Conservation (phyloP, 345 rosid species). For the Rhizophora mangle region DNA sequence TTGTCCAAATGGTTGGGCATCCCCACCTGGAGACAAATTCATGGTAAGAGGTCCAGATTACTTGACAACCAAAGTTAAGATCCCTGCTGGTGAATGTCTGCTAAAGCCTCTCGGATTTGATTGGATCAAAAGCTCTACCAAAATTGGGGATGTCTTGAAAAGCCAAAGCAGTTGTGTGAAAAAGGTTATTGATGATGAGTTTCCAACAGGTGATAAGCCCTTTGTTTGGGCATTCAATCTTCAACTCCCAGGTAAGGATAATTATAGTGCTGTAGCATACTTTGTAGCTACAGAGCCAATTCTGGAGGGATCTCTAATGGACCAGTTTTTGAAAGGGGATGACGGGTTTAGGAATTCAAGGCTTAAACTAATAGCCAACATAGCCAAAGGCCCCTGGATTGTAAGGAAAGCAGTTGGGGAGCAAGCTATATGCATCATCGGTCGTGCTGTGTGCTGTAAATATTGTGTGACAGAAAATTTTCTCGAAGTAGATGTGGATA, state of each 20-base stretch:
- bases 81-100: slow-evolving; percentile 70
- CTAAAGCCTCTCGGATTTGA: slow-evolving; percentile 84
- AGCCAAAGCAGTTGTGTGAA: slow-evolving; percentile 57
- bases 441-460: slow-evolving; percentile 77
- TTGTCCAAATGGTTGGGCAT: slow-evolving; percentile 75
- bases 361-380: slow-evolving; percentile 91
- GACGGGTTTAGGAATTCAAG: slow-evolving; percentile 68
- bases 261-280: slow-evolving; percentile 85
- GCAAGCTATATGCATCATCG: slow-evolving; percentile 90
- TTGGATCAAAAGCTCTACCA: slow-evolving; percentile 71
- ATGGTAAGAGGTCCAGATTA: slow-evolving; percentile 92
- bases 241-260: slow-evolving; percentile 88
- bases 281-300: slow-evolving; percentile 56
- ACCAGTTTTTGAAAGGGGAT: slow-evolving; percentile 72
- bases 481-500: slow-evolving; percentile 83
- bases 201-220: slow-evolving; percentile 58
- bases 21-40: slow-evolving; percentile 68
- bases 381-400: slow-evolving; percentile 95
- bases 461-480: slow-evolving; percentile 47
- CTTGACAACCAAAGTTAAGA: slow-evolving; percentile 60
- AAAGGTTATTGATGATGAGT: slow-evolving; percentile 54
- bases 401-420: slow-evolving; percentile 96
- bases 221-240: slow-evolving; percentile 95
- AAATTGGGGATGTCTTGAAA: slow-evolving; percentile 55
- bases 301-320: slow-evolving; percentile 68